Evolutionary conservation across 305 asterid genomes (phyloP).

Genomic region (Salvia sclarea): DNA sequence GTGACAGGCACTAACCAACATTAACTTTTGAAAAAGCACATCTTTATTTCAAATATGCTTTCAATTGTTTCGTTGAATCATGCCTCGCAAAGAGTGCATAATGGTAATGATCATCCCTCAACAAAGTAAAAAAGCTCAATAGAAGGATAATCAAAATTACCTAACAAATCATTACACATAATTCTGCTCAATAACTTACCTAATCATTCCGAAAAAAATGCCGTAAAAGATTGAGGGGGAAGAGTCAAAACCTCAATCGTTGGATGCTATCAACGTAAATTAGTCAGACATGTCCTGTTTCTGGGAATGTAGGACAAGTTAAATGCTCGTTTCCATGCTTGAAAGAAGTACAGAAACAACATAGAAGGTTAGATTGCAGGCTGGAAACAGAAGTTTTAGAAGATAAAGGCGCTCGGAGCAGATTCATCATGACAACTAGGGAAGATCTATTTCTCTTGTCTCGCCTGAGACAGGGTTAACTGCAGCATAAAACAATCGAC

Average conservation of each 20-base stretch:
- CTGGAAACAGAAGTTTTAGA: no score
- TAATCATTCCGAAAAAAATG: slow-evolving; percentile 9
- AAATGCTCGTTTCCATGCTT: background rate
- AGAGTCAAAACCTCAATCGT: background rate
- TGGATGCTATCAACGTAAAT: background rate
- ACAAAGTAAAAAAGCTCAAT: slow-evolving; percentile 9
- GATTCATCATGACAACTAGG: no score
- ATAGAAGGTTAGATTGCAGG: background rate
- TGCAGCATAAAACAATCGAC: no score
- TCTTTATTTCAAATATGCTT: slow-evolving; percentile 18
- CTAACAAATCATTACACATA: slow-evolving; percentile 11
- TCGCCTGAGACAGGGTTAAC: no score
- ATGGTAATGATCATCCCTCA: slow-evolving; percentile 24
- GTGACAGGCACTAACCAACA: slow-evolving; percentile 12
- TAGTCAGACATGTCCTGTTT: background rate
- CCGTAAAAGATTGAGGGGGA: background rate
- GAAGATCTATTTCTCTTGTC: no score
- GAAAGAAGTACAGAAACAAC: background rate
- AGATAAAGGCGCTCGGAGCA: no score
- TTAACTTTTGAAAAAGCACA: slow-evolving; percentile 29
- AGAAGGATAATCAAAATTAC: slow-evolving; percentile 15
- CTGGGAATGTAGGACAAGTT: background rate
- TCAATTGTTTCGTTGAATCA: slow-evolving; percentile 25
- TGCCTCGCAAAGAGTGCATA: slow-evolving; percentile 29
- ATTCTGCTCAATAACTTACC: slow-evolving; percentile 28